Base-by-base conservation (phyloP, 371 early-diverging fungal genomes). In the Blakeslea trispora region DNA sequence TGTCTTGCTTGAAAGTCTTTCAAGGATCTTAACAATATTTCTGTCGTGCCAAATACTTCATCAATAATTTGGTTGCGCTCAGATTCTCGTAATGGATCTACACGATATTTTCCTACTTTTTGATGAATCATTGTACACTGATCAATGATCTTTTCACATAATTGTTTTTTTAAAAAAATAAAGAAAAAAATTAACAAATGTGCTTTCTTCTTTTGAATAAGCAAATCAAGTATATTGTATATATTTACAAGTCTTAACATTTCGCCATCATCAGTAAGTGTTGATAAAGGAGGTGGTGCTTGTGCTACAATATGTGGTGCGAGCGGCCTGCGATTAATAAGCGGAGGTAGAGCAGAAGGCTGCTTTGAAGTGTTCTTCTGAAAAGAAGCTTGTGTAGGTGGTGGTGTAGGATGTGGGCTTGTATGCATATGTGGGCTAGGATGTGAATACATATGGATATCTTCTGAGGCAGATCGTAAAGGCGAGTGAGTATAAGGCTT, bases 1-100 rank as follows among this genome's bases (percentile, higher is more conserved):
- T 39, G 23, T 40, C 40, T 23, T 40, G 21, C 14, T 10, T 37
- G 42, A 13, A 48, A n/a, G 5, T 34, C 11, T 42, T 49, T 48
- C 23, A 54, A 23, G 14, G 57, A 55, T 11, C 45, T n/a, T 2
- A 65, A 21, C 54, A 65, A 49, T 0, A n/a, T 28, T 13, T 53
- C 50, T 3, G 66, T 53, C 11, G 61, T 61, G 15, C 21, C 37
- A 28, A 50, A 65, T 1, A 65, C 56, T 43, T 57, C 37, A 50
- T 65, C 61, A n/a, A 65, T 50, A 18, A 65, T 57, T n/a, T 49
- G 18, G 18, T 39, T 46, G 53, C 66, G 44, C 41, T 61, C 61
- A 32, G 57, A 28, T 45, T 65, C 66, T 23, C 52, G 52, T 11
- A 65, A n/a, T 17, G 66, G 57, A 50, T 60, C 61, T 6, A 39